Evolutionary conservation across 371 early-diverging fungal species (phyloP).

Genomic region (Mucor piriformis): DNA sequence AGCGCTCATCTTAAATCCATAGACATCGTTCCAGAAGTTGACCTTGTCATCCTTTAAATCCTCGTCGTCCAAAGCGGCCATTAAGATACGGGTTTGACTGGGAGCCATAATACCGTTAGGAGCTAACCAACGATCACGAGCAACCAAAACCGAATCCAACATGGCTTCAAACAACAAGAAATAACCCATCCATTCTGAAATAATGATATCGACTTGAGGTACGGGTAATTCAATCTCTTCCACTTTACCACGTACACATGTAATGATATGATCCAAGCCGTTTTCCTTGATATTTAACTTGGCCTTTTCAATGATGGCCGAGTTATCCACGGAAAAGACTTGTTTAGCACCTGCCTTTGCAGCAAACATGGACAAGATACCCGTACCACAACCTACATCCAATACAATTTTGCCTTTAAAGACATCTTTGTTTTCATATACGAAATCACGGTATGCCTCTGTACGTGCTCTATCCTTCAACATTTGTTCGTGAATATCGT

Average conservation of each 20-base stretch:
- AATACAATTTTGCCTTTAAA: constrained; percentile 77
- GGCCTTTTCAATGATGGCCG: constrained; percentile 84
- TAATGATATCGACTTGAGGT: constrained; percentile 83
- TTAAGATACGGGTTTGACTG: constrained; percentile 77
- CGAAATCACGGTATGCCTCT: constrained; percentile 78
- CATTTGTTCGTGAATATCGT: constrained; percentile 71
- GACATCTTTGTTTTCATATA: constrained; percentile 81
- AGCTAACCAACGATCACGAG: constrained; percentile 79
- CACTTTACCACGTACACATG: constrained; percentile 76
- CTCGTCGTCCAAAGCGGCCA: constrained; percentile 79
- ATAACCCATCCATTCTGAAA: constrained; percentile 95
- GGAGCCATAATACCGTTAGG: constrained; percentile 75
- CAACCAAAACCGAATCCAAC: constrained; percentile 87
- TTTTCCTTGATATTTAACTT: constrained; percentile 79
- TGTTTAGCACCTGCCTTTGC: constrained; percentile 31
- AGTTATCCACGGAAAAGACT: constrained; percentile 87
- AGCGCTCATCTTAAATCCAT: constrained; percentile 85
- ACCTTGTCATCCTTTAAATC: constrained; percentile 76
- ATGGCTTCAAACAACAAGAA: constrained; percentile 88
- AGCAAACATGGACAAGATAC: constrained; percentile 27
- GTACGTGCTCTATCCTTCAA: constrained; percentile 82
- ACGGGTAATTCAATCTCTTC: constrained; percentile 85
- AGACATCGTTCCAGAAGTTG: constrained; percentile 88
- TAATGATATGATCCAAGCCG: constrained; percentile 72
- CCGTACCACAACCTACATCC: constrained; percentile 28